Evolutionary conservation across 345 rosid species (phyloP), one percentile per base, ranked within the genome.

Genomic region (Capsella bursapastoris): DNA sequence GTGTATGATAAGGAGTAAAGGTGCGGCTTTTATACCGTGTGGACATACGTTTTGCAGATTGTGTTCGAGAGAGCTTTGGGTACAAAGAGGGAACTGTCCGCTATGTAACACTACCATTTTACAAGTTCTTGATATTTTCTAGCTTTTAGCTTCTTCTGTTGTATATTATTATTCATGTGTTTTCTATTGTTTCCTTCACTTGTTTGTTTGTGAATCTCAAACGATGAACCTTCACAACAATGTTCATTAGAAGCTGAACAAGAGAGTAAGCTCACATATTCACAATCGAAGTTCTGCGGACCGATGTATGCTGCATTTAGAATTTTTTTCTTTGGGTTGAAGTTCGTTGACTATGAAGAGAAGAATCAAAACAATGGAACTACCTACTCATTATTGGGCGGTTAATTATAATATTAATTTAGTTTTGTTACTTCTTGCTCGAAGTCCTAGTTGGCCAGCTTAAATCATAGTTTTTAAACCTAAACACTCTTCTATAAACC

Each of bases 1-100:
- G 68, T 93, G 98, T 85, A 90, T 93, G 98, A 81, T 90, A 69
- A 86, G 97, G 74, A 88, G 84, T 48, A 93, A 87, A 83, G 97
- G 98, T 1, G 85, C 97, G 56, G 97, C 98, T 18, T 89, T 90
- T 80, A 89, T 93, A 50, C 98, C 97, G 2, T 90, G 98, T 3
- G 97, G 97, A 4, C 97, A 93, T 72, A 90, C 97, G 0, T 93
- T 90, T 74, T 93, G 98, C 70, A 79, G 98, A 68, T 41, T 89
- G 64, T 93, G 98, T 65, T 93, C 93, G 0, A 90, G 92, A 80
- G 92, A 93, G 85, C 91, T 93, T 9, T 84, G 87, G 91, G 90
- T 83, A 4, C 86, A 88, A 51, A 86, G 97, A 64, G 97, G 97
- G 22, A 85, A 82, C 62, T 93, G 98, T 71, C 98, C 98, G 1